A percentile compares a stretch with the other conserved stretches of the same genome.
phyloP scores from a whole-genome alignment of 805 yeast species.

The Candida koratica region DNA sequence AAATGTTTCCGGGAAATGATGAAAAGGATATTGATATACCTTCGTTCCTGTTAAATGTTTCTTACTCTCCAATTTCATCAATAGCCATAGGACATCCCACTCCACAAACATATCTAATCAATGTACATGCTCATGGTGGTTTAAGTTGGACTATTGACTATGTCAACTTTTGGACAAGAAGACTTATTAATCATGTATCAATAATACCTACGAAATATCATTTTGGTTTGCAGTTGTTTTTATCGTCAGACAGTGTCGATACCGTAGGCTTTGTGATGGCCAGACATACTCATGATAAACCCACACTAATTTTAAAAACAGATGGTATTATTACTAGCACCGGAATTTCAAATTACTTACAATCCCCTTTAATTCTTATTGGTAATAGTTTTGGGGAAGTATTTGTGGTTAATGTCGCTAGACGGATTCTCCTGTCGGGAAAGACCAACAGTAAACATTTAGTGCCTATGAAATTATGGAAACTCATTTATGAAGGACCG shows the following conservation, averaged over 20 bases:
- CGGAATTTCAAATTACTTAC: slow-evolving; percentile 28
- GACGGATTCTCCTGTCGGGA: slow-evolving; percentile 33
- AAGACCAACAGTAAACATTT: slow-evolving; percentile 35
- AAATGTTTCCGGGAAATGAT: not conserved
- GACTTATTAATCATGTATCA: slow-evolving; percentile 23
- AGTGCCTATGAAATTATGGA: slow-evolving; percentile 40
- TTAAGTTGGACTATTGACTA: slow-evolving; percentile 23
- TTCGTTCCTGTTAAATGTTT: slow-evolving; percentile 28
- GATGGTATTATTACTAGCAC: slow-evolving; percentile 30
- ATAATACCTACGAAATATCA: slow-evolving; percentile 30
- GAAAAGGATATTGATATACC: slow-evolving; percentile 23
- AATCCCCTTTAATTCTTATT: slow-evolving; percentile 35
- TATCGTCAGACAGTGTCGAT: slow-evolving; percentile 28
- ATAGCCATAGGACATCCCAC: slow-evolving; percentile 25
- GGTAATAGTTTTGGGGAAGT: slow-evolving; percentile 37
- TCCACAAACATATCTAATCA: slow-evolving; percentile 18
- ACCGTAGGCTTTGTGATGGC: slow-evolving; percentile 26
- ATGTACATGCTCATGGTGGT: slow-evolving; percentile 29
- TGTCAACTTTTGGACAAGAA: slow-evolving; percentile 24
- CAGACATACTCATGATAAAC: slow-evolving; percentile 34
- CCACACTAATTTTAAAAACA: slow-evolving; percentile 25
- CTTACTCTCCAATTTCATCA: slow-evolving; percentile 30
- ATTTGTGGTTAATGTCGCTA: slow-evolving; percentile 32
- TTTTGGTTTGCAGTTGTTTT: slow-evolving; percentile 22
- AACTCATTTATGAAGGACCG: slow-evolving; percentile 14